Evolutionary conservation across 2,329 filamentous ascomycete genomes (phyloP).

Genomic region (Metarhizium guizhouense): DNA sequence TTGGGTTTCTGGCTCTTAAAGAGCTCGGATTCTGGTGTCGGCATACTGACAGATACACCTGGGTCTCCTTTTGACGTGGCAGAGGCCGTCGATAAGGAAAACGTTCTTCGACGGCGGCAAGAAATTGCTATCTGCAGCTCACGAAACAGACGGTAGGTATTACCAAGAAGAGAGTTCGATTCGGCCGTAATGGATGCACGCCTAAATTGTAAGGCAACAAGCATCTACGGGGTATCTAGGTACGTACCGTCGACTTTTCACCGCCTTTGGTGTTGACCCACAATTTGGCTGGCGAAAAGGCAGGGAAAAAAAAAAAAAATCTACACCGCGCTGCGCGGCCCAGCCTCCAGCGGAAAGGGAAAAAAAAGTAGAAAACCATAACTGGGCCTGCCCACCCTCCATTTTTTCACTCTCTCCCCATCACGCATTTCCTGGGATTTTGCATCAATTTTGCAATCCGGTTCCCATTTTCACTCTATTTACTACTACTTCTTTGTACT

Average conservation of each 20-base stretch:
- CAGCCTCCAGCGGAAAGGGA: slow-evolving; percentile 16
- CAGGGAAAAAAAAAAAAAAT: slow-evolving; percentile 18
- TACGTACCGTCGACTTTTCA: slow-evolving; percentile 12
- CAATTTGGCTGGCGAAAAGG: slow-evolving; percentile 21
- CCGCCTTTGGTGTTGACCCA: slow-evolving; percentile 25
- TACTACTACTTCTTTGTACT: background rate
- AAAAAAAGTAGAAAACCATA: slow-evolving; percentile 7
- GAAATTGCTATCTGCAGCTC: background rate
- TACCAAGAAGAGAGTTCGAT: background rate
- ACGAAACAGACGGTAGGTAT: background rate
- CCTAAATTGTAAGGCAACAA: slow-evolving; percentile 18
- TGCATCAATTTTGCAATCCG: background rate
- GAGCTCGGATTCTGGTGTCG: slow-evolving; percentile 71
- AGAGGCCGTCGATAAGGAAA: slow-evolving; percentile 8
- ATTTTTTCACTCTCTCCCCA: background rate
- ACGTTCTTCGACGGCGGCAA: background rate
- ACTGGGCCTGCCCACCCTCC: slow-evolving; percentile 5
- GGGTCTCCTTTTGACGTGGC: slow-evolving; percentile 4
- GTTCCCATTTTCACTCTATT: background rate
- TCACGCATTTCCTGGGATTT: background rate
- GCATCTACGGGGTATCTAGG: background rate
- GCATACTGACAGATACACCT: slow-evolving; percentile 44
- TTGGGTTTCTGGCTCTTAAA: slow-evolving; percentile 80
- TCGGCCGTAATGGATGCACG: background rate
- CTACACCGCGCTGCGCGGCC: slow-evolving; percentile 7